Evolutionary conservation across 495 filamentous ascomycete species (phyloP).

Genomic region (Schizothecium vesticola): DNA sequence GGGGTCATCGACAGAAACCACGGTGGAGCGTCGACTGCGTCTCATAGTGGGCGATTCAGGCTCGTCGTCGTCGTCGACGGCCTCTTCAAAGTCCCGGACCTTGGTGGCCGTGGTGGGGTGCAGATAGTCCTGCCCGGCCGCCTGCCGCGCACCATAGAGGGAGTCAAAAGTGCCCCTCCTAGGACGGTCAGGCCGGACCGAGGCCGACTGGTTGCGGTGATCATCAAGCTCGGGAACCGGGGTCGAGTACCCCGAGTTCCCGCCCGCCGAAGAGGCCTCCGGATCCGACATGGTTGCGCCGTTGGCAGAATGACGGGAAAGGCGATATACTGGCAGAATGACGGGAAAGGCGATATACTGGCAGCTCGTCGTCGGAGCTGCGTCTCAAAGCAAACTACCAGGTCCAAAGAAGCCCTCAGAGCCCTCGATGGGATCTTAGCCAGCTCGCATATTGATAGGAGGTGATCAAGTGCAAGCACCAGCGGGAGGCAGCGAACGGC

Average conservation of each 20-base stretch:
- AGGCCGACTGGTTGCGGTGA: slow-evolving; percentile 73
- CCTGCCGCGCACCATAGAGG: slow-evolving; percentile 43
- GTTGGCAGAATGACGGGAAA: not conserved
- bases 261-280: slow-evolving; percentile 35
- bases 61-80: slow-evolving; percentile 76
- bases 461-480: slow-evolving; percentile 23
- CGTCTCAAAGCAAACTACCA: slow-evolving; percentile 5
- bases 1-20: slow-evolving; percentile 39
- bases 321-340: not conserved
- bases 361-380: not conserved
- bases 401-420: slow-evolving; percentile 22
- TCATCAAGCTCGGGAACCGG: slow-evolving; percentile 89
- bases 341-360: not conserved
- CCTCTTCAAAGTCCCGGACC: slow-evolving; percentile 63
- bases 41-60: slow-evolving; percentile 33
- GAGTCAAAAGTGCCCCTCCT: slow-evolving; percentile 54
- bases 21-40: slow-evolving; percentile 44
- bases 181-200: slow-evolving; percentile 48
- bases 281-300: slow-evolving; percentile 52
- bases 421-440: slow-evolving; percentile 22
- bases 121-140: slow-evolving; percentile 24
- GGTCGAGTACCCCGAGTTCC: slow-evolving; percentile 57
- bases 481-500: slow-evolving; percentile 39
- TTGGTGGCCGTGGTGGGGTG: slow-evolving; percentile 28
- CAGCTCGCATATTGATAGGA: slow-evolving; percentile 29